Conservation (phyloP, 1,139 yeast genomes). For the Yamadazyma membranifaciens region DNA sequence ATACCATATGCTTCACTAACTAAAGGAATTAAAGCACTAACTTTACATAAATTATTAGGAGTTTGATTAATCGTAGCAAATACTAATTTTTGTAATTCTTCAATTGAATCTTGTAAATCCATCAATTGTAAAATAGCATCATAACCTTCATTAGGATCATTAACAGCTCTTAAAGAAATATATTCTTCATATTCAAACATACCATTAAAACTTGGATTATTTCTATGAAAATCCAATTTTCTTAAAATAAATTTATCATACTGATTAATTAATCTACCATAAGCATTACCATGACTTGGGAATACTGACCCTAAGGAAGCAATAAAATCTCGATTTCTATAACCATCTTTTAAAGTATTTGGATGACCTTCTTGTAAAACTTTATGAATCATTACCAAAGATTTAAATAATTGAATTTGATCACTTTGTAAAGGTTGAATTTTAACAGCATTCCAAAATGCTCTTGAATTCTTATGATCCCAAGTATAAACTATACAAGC, state of each 20-base stretch:
- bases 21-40: conserved; percentile 85
- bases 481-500: conserved; percentile 94
- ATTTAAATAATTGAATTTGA: conserved; percentile 82
- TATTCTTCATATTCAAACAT: conserved; percentile 96
- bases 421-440: conserved; percentile 77
- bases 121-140: conserved; percentile 84
- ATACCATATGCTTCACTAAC: conserved; percentile 95
- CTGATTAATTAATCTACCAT: conserved; percentile 74
- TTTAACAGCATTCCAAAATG: conserved; percentile 85
- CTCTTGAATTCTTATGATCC: conserved; percentile 87
- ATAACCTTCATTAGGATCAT: conserved; percentile 95
- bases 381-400: conserved; percentile 85
- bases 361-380: conserved; percentile 98
- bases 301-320: conserved; percentile 42
- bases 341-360: conserved; percentile 77
- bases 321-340: conserved; percentile 56
- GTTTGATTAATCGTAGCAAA: conserved; percentile 72
- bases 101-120: conserved; percentile 83
- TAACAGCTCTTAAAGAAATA: conserved; percentile 79
- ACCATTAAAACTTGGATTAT: conserved; percentile 89
- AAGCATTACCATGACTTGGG: conserved; percentile 47
- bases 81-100: conserved; percentile 73
- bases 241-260: conserved; percentile 68
- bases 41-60: conserved; percentile 73
- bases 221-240: conserved; percentile 80